Evolutionary conservation across 768 basidiomycete genomes (phyloP).

Genomic region (Xerocomellus chrysenteron): DNA sequence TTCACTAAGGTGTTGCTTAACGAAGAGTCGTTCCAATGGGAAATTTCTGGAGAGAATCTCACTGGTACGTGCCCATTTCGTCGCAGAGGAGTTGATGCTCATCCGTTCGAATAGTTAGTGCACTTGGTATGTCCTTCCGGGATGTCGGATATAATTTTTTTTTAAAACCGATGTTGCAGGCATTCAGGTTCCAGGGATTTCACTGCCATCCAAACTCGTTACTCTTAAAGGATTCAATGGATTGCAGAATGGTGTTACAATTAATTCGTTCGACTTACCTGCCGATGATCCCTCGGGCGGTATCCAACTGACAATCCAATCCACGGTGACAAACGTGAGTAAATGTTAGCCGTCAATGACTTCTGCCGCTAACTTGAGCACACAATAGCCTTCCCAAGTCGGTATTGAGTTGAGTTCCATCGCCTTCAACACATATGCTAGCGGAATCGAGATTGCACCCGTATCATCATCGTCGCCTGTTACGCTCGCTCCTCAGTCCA

Average conservation of each 20-base stretch:
- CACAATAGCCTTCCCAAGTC: constrained; percentile 65
- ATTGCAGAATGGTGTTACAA: constrained; percentile 58
- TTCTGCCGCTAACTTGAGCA: constrained; percentile 7
- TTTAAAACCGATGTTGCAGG: constrained; percentile 34
- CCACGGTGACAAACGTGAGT: constrained; percentile 57
- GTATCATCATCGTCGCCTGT: constrained; percentile 50
- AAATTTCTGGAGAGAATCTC: constrained; percentile 62
- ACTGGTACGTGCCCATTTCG: constrained; percentile 41
- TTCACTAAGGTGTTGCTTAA: constrained; percentile 69
- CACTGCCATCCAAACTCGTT: constrained; percentile 54
- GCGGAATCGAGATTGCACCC: constrained; percentile 56
- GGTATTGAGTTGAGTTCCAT: constrained; percentile 63
- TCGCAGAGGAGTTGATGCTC: neutral
- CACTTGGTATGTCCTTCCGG: constrained; percentile 46
- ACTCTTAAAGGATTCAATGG: constrained; percentile 71
- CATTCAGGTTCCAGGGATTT: constrained; percentile 56
- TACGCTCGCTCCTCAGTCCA: constrained; percentile 53
- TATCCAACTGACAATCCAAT: constrained; percentile 63
- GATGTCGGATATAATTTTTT: neutral
- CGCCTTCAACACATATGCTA: constrained; percentile 58
- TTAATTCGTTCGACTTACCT: constrained; percentile 69
- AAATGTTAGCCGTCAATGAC: neutral
- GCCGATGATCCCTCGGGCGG: constrained; percentile 70
- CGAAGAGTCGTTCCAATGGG: constrained; percentile 66
- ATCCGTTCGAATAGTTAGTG: constrained; percentile 43